Percentiles rank a stretch among this genome's conserved stretches.
phyloP scores from a whole-genome alignment of 1,139 yeast species.

The Zygotorulaspora mrakii region DNA sequence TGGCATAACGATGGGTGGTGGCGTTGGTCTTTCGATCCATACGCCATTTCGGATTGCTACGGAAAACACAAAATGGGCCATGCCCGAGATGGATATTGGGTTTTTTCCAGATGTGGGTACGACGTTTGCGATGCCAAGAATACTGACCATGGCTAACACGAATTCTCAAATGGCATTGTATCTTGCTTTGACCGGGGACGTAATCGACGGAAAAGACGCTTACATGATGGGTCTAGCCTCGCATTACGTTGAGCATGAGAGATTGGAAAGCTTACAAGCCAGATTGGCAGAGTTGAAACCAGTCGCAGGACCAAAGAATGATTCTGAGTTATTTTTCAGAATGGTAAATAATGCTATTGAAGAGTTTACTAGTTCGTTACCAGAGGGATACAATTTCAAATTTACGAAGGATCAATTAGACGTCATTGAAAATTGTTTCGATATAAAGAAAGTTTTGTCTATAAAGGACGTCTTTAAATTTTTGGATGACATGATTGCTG shows the following conservation, averaged over 20 bases:
- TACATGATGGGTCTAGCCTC: constrained; percentile 85
- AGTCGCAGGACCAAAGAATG: constrained; percentile 18
- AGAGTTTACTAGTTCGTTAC: constrained; percentile 71
- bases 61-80: constrained; percentile 84
- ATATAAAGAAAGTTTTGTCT: constrained; percentile 43
- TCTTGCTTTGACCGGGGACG: constrained; percentile 80
- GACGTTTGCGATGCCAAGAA: constrained; percentile 78
- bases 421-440: constrained; percentile 66
- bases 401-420: constrained; percentile 54
- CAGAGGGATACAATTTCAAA: constrained; percentile 59
- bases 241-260: constrained; percentile 72
- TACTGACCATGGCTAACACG: constrained; percentile 40
- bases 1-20: constrained; percentile 98
- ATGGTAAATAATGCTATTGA: constrained; percentile 70
- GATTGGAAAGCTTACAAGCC: constrained; percentile 56
- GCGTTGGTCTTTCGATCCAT: constrained; percentile 88
- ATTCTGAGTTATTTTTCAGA: constrained; percentile 21
- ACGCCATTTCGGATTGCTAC: constrained; percentile 93
- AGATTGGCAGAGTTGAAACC: constrained; percentile 53
- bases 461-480: constrained; percentile 61
- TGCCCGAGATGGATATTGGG: constrained; percentile 98
- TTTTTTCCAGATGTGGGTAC: constrained; percentile 97
- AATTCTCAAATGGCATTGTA: constrained; percentile 83
- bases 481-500: constrained; percentile 41
- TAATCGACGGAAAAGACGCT: constrained; percentile 72